A percentile compares a stretch with the other conserved stretches of the same genome.
These are phyloP conservation scores for Triangularia setosa DNA, from an alignment of 2,329 filamentous ascomycete genomes.

Conservation along the genomic window DNA sequence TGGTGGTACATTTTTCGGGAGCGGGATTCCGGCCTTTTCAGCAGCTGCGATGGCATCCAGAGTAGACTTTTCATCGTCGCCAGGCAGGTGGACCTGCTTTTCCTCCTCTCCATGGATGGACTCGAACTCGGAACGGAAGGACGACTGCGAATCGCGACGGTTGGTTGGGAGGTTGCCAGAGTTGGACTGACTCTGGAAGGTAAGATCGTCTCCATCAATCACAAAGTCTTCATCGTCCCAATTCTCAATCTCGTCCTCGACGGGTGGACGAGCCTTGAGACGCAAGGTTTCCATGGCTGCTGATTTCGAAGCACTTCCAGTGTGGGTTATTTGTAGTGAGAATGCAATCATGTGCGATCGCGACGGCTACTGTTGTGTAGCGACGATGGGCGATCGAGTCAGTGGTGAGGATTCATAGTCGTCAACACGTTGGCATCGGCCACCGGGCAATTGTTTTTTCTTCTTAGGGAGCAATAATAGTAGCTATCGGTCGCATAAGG, in stretches of 20 bases:
- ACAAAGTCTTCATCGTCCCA: constrained; percentile 77
- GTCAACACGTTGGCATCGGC: constrained; percentile 21
- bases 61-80: constrained; percentile 79
- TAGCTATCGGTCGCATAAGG: constrained; percentile 2
- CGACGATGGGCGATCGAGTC: constrained; percentile 24
- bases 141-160: constrained; percentile 74
- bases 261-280: constrained; percentile 50
- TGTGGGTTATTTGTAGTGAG: constrained; percentile 4
- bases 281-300: constrained; percentile 45
- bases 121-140: constrained; percentile 77
- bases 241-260: constrained; percentile 63
- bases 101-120: constrained; percentile 77
- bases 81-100: constrained; percentile 79
- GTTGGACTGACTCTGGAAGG: constrained; percentile 51
- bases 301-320: constrained; percentile 38
- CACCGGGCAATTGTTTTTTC: constrained; percentile 2
- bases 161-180: constrained; percentile 44
- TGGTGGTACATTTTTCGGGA: constrained; percentile 79
- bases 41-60: constrained; percentile 83
- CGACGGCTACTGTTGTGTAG: constrained; percentile 8
- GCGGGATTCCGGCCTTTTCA: constrained; percentile 83
- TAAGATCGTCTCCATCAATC: constrained; percentile 64
- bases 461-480: neutral
- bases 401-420: constrained; percentile 34
- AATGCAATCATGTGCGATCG: neutral